Evolutionary conservation across 2,329 filamentous ascomycete species (phyloP).

Genomic region (Helicocarpus griseus): DNA sequence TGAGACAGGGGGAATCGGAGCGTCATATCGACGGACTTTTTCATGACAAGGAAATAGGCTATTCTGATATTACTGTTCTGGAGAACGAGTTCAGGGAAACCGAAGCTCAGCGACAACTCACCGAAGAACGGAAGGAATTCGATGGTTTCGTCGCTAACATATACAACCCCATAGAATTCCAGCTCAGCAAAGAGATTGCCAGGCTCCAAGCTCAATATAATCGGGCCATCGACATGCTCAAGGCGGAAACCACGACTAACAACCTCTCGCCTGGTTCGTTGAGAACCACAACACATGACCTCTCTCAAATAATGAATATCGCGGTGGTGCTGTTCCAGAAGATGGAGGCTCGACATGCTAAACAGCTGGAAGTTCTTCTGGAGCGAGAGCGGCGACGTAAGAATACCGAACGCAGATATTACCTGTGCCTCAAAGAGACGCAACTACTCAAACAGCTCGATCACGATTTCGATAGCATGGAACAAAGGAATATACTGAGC

Average conservation of each 20-base stretch:
- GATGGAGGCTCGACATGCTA: constrained; percentile 41
- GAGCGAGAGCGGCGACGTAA: constrained; percentile 47
- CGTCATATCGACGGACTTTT: constrained; percentile 45
- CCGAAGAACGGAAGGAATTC: constrained; percentile 44
- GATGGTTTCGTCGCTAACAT: constrained; percentile 41
- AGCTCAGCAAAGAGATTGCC: constrained; percentile 42
- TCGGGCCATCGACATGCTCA: constrained; percentile 32
- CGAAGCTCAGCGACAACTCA: constrained; percentile 42
- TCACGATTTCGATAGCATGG: constrained; percentile 41
- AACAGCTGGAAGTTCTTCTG: constrained; percentile 40
- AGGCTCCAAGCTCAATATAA: constrained; percentile 39
- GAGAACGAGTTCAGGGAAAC: constrained; percentile 47
- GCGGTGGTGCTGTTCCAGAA: constrained; percentile 38
- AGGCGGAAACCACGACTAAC: constrained; percentile 28
- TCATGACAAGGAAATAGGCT: constrained; percentile 48
- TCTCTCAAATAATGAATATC: constrained; percentile 36
- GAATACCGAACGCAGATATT: constrained; percentile 43
- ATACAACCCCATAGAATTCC: constrained; percentile 41
- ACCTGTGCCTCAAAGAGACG: constrained; percentile 44
- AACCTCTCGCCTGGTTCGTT: constrained; percentile 11
- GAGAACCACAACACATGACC: constrained; percentile 19
- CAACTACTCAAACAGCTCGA: constrained; percentile 41
- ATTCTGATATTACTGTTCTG: constrained; percentile 46
- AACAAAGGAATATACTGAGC: constrained; percentile 41
- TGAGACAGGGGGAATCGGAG: constrained; percentile 44